Base-by-base conservation (phyloP, 192 early-diverging fungal genomes). In the Coemansia sp. region DNA sequence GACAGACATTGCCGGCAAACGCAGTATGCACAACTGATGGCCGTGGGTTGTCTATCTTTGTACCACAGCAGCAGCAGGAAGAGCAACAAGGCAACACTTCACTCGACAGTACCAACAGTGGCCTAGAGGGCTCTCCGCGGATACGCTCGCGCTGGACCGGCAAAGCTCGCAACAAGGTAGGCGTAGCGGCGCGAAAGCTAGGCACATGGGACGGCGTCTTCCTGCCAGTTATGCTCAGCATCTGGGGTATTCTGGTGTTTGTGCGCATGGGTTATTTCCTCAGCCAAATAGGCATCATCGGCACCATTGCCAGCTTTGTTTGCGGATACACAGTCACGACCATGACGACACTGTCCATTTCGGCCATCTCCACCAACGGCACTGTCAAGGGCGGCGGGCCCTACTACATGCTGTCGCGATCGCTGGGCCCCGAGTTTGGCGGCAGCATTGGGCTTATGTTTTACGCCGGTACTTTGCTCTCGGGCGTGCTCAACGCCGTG, bases 211-310 rank as follows among this genome's bases (percentile, higher is more conserved):
- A 86, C n/a, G 90, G 90, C 3, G 90, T 91, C 58, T 91, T 91
- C 71, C 64, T 89, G 38, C 90, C 89, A 14, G 87, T 88, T n/a
- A 81, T 83, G 43, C 78, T 89, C 58, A 86, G 82, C 49, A 89
- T 91, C 80, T 91, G 90, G 90, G 87, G 88, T 47, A 89, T 91
- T 61, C 81, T 91, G 70, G 74, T 89, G 37, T 91, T 87, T 68
- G 77, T 91, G 61, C 88, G 89, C 21, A 89, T 91, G 69, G 89
- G 90, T 1, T 90, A 84, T 69, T 86, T 90, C 40, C 77, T 91
- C 16, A 78, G 85, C 59, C 87, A 90, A 64, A 85, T 85, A 13
- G 90, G 90, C 32, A 74, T 91, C 13, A 42, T 88, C 19, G 89
- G 88, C 32, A 89, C 89, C 4, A 68, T 88, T 47, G 79, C 63